These are phyloP conservation scores for Tetrapyrgos nigripes DNA, from an alignment of 1,284 basidiomycete genomes.

Conservation along the genomic window DNA sequence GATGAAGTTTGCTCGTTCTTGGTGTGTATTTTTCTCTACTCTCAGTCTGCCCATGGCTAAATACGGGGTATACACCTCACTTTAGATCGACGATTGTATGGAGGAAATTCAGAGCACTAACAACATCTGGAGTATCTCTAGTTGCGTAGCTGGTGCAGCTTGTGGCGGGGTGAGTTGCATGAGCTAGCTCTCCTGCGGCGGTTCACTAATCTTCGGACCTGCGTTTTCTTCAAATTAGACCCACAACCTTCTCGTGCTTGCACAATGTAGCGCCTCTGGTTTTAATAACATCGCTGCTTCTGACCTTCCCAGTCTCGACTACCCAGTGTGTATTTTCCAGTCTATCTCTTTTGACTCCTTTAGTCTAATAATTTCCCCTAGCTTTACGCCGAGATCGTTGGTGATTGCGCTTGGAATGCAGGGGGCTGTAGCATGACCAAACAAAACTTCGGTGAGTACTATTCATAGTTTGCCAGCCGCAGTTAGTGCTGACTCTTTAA, in stretches of 20 bases:
- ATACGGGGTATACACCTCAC: not conserved
- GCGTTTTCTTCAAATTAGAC: not conserved
- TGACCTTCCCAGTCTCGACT: not conserved
- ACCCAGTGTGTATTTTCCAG: not conserved
- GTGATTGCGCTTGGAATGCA: conserved; percentile 1
- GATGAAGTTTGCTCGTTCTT: not conserved
- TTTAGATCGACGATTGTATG: not conserved
- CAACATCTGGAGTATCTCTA: not conserved
- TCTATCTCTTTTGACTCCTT: not conserved
- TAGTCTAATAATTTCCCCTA: not conserved
- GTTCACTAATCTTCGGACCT: too few relatives aligned
- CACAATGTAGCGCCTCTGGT: not conserved
- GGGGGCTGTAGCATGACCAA: conserved; percentile 16
- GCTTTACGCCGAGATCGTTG: conserved; percentile 1
- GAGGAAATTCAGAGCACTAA: not conserved
- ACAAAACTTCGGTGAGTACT: conserved; percentile 18
- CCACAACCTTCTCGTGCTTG: not conserved
- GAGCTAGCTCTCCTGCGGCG: too few relatives aligned
- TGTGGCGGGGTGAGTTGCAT: not conserved
- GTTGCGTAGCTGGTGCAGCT: conserved; percentile 3
- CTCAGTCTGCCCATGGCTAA: too few relatives aligned
- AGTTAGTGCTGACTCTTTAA: too few relatives aligned
- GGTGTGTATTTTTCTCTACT: not conserved
- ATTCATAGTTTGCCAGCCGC: too few relatives aligned
- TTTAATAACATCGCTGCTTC: not conserved